These are phyloP conservation scores for Margaritispora aquatica DNA, from an alignment of 495 filamentous ascomycete species.

Conservation along the genomic window DNA sequence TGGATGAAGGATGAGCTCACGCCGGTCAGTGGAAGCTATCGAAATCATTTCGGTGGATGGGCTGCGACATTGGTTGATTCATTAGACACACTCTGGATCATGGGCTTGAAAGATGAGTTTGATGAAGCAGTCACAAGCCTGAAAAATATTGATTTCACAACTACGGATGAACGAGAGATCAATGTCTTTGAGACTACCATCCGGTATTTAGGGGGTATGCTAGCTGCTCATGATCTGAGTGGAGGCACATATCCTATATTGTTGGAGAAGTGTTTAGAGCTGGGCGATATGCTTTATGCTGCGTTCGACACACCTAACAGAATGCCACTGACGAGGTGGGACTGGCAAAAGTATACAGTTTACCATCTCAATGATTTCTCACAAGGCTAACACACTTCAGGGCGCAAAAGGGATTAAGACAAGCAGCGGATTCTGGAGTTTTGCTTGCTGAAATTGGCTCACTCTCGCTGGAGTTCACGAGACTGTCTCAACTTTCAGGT, in stretches of 20 bases:
- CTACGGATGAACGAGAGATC: constrained; percentile 49
- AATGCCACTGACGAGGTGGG: constrained; percentile 83
- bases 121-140: constrained; percentile 71
- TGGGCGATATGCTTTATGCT: constrained; percentile 81
- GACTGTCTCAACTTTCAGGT: constrained; percentile 82
- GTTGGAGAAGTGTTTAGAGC: constrained; percentile 76
- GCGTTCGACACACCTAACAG: constrained; percentile 94
- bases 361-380: constrained; percentile 31
- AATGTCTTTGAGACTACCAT: constrained; percentile 85
- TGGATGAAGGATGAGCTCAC: constrained; percentile 77
- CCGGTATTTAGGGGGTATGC: constrained; percentile 73
- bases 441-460: constrained; percentile 62
- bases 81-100: constrained; percentile 78
- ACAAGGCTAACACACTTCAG: constrained; percentile 24
- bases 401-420: constrained; percentile 24
- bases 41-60: constrained; percentile 72
- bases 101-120: constrained; percentile 84
- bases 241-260: constrained; percentile 64
- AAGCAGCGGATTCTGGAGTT: neutral
- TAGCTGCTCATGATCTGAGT: constrained; percentile 78
- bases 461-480: constrained; percentile 84
- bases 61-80: constrained; percentile 89
- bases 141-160: constrained; percentile 81
- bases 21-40: constrained; percentile 47
- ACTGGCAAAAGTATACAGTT: constrained; percentile 15